Evolutionary conservation across 176 grass and related monocot species (phyloP).

Genomic region (Guadua angustifolia): DNA sequence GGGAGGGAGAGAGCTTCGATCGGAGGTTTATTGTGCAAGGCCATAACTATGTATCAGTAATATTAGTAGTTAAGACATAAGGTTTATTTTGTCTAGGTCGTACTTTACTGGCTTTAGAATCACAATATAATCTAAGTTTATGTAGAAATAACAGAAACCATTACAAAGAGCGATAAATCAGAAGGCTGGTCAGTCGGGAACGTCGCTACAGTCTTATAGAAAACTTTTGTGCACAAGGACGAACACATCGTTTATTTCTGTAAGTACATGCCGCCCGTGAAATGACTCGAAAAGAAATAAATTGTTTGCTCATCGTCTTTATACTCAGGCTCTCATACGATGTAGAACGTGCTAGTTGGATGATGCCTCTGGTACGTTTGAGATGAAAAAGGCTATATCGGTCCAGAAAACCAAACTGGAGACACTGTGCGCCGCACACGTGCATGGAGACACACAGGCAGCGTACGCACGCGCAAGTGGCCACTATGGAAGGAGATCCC

Average conservation of each 20-base stretch:
- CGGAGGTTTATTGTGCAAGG: no score
- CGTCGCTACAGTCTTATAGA: neutral
- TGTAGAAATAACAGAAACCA: neutral
- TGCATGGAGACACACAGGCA: neutral
- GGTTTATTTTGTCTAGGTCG: neutral
- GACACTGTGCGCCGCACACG: constrained; percentile 16
- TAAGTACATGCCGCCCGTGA: neutral
- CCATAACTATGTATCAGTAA: no score
- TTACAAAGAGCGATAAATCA: neutral
- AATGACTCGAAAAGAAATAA: neutral
- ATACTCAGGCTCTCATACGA: neutral
- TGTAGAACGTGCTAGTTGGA: neutral
- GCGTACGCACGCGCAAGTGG: neutral
- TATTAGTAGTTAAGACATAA: neutral
- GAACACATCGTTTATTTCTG: neutral
- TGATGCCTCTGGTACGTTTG: neutral
- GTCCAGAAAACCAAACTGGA: neutral
- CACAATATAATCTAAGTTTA: no score
- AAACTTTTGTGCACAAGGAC: neutral
- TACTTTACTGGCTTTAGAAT: no score
- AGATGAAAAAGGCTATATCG: neutral
- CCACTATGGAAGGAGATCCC: neutral
- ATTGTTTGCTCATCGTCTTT: neutral
- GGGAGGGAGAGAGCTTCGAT: no score
- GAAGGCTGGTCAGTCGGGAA: neutral